Conservation (phyloP, 306 rosid species). For the Sindora glabra region DNA sequence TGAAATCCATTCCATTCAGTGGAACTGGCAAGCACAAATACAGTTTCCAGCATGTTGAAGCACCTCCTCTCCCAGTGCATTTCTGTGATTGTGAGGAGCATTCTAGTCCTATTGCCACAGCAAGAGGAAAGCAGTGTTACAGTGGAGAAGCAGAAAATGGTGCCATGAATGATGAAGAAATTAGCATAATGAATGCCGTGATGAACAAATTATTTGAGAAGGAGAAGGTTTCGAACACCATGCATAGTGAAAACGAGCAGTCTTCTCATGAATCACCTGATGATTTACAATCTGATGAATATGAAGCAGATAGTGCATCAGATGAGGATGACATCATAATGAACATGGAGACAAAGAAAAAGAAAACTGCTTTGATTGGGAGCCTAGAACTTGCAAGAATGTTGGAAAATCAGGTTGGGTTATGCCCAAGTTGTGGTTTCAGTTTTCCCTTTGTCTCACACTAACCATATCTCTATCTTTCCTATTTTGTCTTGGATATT, state of each 20-base stretch:
- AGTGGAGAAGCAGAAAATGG: slow-evolving; percentile 23
- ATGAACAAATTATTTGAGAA: slow-evolving; percentile 57
- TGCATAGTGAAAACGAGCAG: slow-evolving; percentile 10
- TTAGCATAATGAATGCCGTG: slow-evolving; percentile 61
- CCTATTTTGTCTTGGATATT: slow-evolving; percentile 15
- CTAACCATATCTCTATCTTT: neutral
- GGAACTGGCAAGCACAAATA: slow-evolving; percentile 95
- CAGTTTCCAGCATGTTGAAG: slow-evolving; percentile 74
- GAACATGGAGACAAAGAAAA: slow-evolving; percentile 40
- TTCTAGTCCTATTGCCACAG: slow-evolving; percentile 24
- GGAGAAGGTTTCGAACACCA: slow-evolving; percentile 22
- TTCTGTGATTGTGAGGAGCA: slow-evolving; percentile 97
- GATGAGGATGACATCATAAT: slow-evolving; percentile 72
- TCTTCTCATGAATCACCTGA: slow-evolving; percentile 14
- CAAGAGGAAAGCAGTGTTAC: slow-evolving; percentile 14
- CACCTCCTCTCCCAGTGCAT: slow-evolving; percentile 62
- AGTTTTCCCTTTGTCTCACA: neutral
- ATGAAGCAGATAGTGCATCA: slow-evolving; percentile 32
- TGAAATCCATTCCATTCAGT: slow-evolving; percentile 67
- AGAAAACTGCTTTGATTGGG: slow-evolving; percentile 10
- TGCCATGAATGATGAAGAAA: slow-evolving; percentile 59
- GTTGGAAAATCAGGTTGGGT: slow-evolving; percentile 35
- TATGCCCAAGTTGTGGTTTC: neutral
- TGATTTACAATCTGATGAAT: slow-evolving; percentile 20
- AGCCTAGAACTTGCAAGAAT: slow-evolving; percentile 29